A percentile compares a stretch with the other conserved stretches of the same genome.
These are phyloP conservation scores for Grammothele lineata DNA, from an alignment of 768 basidiomycete genomes.

Conservation along the genomic window DNA sequence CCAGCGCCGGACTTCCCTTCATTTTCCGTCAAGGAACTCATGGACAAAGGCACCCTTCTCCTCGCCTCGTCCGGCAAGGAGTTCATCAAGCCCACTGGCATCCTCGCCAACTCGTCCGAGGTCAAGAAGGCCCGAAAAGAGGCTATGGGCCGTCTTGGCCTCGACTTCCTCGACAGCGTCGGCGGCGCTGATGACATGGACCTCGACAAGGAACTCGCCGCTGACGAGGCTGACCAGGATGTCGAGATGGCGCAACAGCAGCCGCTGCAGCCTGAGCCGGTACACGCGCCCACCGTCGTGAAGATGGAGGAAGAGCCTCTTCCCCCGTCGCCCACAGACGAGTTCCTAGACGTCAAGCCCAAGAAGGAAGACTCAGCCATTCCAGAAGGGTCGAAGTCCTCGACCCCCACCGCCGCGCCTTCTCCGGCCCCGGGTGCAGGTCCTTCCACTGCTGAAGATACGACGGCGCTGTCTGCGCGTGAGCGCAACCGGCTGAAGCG, in stretches of 20 bases:
- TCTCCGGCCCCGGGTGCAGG: constrained; percentile 7
- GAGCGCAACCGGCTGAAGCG: constrained; percentile 93
- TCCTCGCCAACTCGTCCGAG: constrained; percentile 69
- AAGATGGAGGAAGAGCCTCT: constrained; percentile 38
- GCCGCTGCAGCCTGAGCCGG: too few species aligned
- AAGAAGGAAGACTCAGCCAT: constrained; percentile 31
- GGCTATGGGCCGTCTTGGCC: constrained; percentile 82
- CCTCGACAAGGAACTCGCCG: constrained; percentile 75
- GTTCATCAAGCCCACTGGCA: constrained; percentile 70
- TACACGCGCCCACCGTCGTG: constrained; percentile 1
- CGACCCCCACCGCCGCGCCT: constrained; percentile 36
- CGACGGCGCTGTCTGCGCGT: constrained; percentile 72
- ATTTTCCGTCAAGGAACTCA: constrained; percentile 73
- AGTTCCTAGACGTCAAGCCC: constrained; percentile 30
- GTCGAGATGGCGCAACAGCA: constrained; percentile 27
- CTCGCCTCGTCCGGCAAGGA: constrained; percentile 94
- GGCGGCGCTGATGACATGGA: constrained; percentile 77
- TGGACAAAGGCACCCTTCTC: constrained; percentile 73
- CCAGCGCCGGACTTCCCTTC: constrained; percentile 58
- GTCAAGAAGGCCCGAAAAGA: constrained; percentile 86
- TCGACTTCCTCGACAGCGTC: constrained; percentile 78
- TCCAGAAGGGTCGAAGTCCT: constrained; percentile 38
- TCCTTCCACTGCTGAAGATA: constrained; percentile 49
- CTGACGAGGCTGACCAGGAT: constrained; percentile 46
- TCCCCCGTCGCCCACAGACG: constrained; percentile 40